Evolutionary conservation across 2,329 filamentous ascomycete genomes (phyloP), one percentile per base, ranked within the genome.

Genomic region (Verticillium isaacii): DNA sequence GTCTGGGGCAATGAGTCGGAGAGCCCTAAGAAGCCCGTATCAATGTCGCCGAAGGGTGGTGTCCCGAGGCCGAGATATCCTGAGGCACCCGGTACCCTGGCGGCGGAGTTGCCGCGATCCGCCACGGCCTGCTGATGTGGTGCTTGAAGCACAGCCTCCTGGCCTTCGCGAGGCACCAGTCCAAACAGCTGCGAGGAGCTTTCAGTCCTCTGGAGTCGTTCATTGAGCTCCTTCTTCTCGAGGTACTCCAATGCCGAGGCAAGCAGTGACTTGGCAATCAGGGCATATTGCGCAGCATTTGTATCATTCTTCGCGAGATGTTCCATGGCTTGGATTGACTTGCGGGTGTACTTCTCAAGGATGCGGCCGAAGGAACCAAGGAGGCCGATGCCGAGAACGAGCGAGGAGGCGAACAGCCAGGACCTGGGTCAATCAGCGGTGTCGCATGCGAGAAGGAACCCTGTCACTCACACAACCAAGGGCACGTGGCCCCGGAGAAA

Each of bases 121-220:
- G 57, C 3, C 7, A 45, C 41, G 41, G 45, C 39, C 29, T 57
- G 54, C 14, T 15, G 14, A 14, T 52, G 14, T 54, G 25, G 14
- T 41, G 50, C 4, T 15, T 1, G 25, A 60, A 50, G 25, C 36
- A 23, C 3, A 41, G 67, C 45, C n/a, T 32, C 58, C 64, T 0
- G 65, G 56, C 60, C 61, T 2, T 70, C 68, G 5, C 70, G 72
- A 0, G 79, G 78, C 6, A 83, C 73, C 0, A 85, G 69, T 0
- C 82, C 82, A 52, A 85, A 85, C 0, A 85, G 66, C 63, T 81
- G 80, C 12, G 80, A 80, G 0, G 81, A 84, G 66, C 74, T 82
- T 62, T 84, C 80, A 0, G 80, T 82, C 11, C 81, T 76, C 1
- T 75, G 75, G 29, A 75, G 70, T 0, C 81, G 74, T 61, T 84